Percentiles rank a stretch among this genome's conserved stretches.
phyloP scores from a whole-genome alignment of 129 eudicot species.

The Lactuca sativa region DNA sequence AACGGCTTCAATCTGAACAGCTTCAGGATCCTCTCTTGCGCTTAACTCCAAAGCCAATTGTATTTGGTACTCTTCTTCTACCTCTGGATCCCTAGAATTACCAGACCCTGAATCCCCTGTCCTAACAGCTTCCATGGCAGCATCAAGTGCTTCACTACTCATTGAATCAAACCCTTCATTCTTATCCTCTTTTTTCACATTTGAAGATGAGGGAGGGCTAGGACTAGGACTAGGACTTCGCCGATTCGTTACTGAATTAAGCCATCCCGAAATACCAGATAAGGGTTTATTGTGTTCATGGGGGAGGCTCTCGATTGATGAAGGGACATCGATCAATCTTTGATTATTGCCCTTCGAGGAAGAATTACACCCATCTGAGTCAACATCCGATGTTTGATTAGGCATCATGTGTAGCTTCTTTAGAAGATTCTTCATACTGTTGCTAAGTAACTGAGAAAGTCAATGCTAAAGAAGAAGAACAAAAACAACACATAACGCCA shows the following conservation, averaged over 20 bases:
- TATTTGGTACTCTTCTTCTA: slow-evolving; percentile 84
- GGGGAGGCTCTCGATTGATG: slow-evolving; percentile 37
- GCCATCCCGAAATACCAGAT: slow-evolving; percentile 71
- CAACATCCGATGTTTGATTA: slow-evolving; percentile 53
- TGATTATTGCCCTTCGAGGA: slow-evolving; percentile 47
- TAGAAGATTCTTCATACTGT: slow-evolving; percentile 72
- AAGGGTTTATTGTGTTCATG: slow-evolving; percentile 55
- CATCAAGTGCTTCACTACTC: slow-evolving; percentile 50
- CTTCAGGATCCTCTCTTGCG: slow-evolving; percentile 97
- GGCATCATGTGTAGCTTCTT: slow-evolving; percentile 78
- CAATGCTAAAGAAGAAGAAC: slow-evolving; percentile 33
- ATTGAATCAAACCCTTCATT: slow-evolving; percentile 59
- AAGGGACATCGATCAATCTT: slow-evolving; percentile 47
- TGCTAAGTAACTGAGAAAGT: slow-evolving; percentile 18
- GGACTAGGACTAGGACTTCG: slow-evolving; percentile 61
- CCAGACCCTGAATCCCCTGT: slow-evolving; percentile 47
- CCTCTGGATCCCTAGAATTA: slow-evolving; percentile 54
- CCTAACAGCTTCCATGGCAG: slow-evolving; percentile 35
- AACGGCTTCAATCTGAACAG: slow-evolving; percentile 93
- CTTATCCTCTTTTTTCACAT: slow-evolving; percentile 35
- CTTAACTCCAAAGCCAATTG: slow-evolving; percentile 88
- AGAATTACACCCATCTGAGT: slow-evolving; percentile 57
- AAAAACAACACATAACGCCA: slow-evolving; percentile 35
- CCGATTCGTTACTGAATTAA: slow-evolving; percentile 61
- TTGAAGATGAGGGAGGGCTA: slow-evolving; percentile 41